A percentile compares a stretch with the other conserved stretches of the same genome.
phyloP scores from a whole-genome alignment of 148 eudicot species.

The Polygonum maritimum region DNA sequence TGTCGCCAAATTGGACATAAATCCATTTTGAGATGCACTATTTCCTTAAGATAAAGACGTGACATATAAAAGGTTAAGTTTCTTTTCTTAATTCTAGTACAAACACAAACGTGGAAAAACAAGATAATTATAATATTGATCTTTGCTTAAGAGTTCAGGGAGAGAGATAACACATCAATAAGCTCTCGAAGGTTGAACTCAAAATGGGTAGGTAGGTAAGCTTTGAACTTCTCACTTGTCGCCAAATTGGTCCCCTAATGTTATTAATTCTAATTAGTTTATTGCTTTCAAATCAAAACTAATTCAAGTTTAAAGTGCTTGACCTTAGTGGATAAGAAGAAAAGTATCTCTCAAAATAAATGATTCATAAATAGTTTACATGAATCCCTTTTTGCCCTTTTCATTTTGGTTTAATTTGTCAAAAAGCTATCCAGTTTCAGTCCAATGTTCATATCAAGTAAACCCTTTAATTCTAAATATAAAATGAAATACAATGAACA shows the following conservation, averaged over 20 bases:
- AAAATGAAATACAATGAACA: neutral
- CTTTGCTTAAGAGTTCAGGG: no score
- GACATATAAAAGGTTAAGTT: no score
- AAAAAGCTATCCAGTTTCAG: neutral
- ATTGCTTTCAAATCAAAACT: neutral
- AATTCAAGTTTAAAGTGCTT: neutral
- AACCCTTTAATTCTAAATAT: neutral
- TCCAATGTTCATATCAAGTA: neutral
- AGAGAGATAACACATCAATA: neutral
- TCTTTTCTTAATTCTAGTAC: no score
- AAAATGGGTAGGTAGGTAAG: neutral
- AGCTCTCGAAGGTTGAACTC: neutral
- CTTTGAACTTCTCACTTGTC: neutral
- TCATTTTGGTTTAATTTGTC: neutral
- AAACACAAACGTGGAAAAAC: no score
- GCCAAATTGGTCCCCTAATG: neutral
- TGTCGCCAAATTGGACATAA: no score
- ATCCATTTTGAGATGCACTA: no score
- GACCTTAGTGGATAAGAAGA: neutral
- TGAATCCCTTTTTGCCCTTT: neutral
- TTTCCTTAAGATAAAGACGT: no score
- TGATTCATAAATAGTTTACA: neutral
- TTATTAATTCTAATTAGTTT: neutral
- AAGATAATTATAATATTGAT: no score
- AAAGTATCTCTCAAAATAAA: neutral